A percentile compares a stretch with the other conserved stretches of the same genome.
These are phyloP conservation scores for Schizophyllum amplum DNA, from an alignment of 1,284 basidiomycete species.

Conservation along the genomic window DNA sequence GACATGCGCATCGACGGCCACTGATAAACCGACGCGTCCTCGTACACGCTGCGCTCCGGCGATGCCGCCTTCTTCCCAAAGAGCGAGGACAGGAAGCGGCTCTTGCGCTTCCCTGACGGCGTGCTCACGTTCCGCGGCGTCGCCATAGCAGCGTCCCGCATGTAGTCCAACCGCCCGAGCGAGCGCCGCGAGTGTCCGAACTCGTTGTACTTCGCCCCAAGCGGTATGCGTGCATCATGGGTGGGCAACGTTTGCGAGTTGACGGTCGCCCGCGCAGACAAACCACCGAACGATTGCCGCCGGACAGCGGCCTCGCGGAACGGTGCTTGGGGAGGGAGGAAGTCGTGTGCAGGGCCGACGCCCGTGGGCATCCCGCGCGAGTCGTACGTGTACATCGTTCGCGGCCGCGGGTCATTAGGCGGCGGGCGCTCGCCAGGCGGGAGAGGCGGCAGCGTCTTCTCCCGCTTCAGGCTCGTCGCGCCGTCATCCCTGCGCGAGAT, in stretches of 20 bases:
- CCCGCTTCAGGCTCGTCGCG: constrained; percentile 38
- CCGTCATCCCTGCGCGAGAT: constrained; percentile 14
- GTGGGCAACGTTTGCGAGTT: constrained; percentile 38
- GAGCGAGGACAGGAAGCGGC: constrained; percentile 56
- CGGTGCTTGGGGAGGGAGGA: constrained; percentile 53
- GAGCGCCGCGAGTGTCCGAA: constrained; percentile 59
- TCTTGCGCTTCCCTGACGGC: constrained; percentile 53
- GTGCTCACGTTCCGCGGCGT: constrained; percentile 14
- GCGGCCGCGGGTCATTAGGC: constrained; percentile 45
- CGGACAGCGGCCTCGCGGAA: constrained; percentile 51
- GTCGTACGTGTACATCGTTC: constrained; percentile 58
- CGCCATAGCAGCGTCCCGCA: constrained; percentile 27
- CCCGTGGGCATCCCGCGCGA: constrained; percentile 36
- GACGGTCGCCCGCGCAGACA: constrained; percentile 45
- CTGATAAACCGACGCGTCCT: constrained; percentile 30
- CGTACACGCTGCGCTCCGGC: constrained; percentile 28
- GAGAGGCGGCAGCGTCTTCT: constrained; percentile 72
- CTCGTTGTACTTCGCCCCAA: constrained; percentile 44
- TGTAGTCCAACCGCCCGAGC: constrained; percentile 45
- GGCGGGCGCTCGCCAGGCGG: constrained; percentile 45
- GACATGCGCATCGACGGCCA: constrained; percentile 37
- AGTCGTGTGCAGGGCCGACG: constrained; percentile 34
- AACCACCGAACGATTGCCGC: constrained; percentile 68
- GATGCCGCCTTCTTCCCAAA: constrained; percentile 52
- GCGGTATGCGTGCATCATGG: constrained; percentile 23